These are phyloP conservation scores for Aspergillus versicolor DNA, from an alignment of 2,329 filamentous ascomycete genomes.

Conservation along the genomic window DNA sequence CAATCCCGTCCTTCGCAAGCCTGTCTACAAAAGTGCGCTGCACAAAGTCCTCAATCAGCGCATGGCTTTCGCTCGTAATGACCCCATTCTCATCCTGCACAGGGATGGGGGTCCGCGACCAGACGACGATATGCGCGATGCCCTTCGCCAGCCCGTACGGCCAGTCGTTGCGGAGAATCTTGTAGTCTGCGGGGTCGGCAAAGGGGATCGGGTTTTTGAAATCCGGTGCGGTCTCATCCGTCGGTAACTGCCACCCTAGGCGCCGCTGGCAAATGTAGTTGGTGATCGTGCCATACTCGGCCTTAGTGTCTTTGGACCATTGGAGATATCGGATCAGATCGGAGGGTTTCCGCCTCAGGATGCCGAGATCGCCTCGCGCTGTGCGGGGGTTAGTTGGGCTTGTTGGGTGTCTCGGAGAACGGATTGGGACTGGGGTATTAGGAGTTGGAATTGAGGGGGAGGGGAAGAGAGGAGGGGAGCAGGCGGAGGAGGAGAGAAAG, in stretches of 20 bases:
- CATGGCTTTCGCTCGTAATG: conserved; percentile 51
- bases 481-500: no score
- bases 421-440: no score
- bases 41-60: conserved; percentile 52
- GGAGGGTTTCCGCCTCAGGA: conserved; percentile 59
- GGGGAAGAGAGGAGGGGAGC: not conserved
- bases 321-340: conserved; percentile 59
- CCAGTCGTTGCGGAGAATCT: conserved; percentile 63
- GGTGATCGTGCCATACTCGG: conserved; percentile 56
- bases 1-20: conserved; percentile 36
- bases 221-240: conserved; percentile 18
- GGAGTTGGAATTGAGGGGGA: conserved; percentile 2
- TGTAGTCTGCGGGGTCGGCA: conserved; percentile 54
- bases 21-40: conserved; percentile 49
- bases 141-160: conserved; percentile 58
- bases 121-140: conserved; percentile 59
- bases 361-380: conserved; percentile 53
- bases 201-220: conserved; percentile 53
- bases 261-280: conserved; percentile 57
- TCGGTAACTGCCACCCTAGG: conserved; percentile 50
- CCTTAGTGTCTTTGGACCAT: conserved; percentile 57
- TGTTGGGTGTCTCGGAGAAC: not conserved
- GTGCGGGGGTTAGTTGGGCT: conserved; percentile 12
- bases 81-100: conserved; percentile 49
- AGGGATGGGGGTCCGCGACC: conserved; percentile 53